Conservation (phyloP, 1,139 yeast species). For the Hemisphaericaspora subhashii region DNA sequence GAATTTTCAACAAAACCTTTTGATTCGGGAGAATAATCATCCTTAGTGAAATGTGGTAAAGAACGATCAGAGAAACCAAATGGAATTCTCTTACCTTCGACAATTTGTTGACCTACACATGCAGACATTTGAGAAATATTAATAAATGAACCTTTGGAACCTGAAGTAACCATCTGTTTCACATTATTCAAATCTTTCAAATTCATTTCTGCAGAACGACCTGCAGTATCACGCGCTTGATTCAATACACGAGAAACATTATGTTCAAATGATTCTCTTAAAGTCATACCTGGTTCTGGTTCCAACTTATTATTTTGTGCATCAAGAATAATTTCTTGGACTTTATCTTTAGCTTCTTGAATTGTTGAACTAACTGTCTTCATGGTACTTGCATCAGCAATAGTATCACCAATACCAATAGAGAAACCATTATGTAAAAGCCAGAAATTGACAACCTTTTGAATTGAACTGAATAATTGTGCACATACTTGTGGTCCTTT, state of each 20-base stretch:
- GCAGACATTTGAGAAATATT: conserved; percentile 99
- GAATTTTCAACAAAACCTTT: conserved; percentile 98
- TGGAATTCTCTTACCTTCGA: conserved; percentile 99
- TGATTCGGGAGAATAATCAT: conserved; percentile 97
- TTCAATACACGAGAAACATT: conserved; percentile 93
- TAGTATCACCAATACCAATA: conserved; percentile 99
- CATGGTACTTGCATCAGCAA: conserved; percentile 98
- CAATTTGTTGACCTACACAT: conserved; percentile 99
- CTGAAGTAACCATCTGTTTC: conserved; percentile 98
- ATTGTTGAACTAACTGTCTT: conserved; percentile 88
- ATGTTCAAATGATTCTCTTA: conserved; percentile 97
- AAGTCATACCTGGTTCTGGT: conserved; percentile 99
- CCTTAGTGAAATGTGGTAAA: conserved; percentile 96
- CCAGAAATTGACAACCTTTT: conserved; percentile 96
- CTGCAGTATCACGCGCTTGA: conserved; percentile 99
- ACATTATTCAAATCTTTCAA: conserved; percentile 93
- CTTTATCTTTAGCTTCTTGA: conserved; percentile 88
- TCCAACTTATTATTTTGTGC: conserved; percentile 87
- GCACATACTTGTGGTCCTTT: conserved; percentile 93
- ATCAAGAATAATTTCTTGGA: conserved; percentile 86
- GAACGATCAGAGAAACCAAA: conserved; percentile 96
- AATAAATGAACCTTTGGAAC: conserved; percentile 98
- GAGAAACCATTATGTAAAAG: conserved; percentile 94
- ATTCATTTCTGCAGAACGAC: conserved; percentile 96
- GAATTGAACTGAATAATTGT: conserved; percentile 86